phyloP scores from a whole-genome alignment of 106 monocot genomes.

The Alisma plantagoaquatica region DNA sequence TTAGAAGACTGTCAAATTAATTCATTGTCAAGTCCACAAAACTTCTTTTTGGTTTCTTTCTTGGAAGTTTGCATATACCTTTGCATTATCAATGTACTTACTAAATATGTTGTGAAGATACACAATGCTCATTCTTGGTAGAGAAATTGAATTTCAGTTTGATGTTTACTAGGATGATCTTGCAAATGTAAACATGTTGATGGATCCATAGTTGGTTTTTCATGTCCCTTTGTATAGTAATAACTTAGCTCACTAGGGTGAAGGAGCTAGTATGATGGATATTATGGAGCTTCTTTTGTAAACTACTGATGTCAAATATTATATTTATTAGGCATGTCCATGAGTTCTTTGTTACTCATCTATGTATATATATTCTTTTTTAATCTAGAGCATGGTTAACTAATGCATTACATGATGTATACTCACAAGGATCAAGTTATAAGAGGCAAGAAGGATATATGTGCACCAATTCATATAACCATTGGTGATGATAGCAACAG shows the following conservation, averaged over 20 bases:
- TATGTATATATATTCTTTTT: too few relatives aligned
- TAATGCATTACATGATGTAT: too few relatives aligned
- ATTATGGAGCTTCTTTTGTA: slow-evolving; percentile 72
- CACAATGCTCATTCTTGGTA: too few relatives aligned
- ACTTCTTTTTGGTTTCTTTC: too few relatives aligned
- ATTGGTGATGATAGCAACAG: slow-evolving; percentile 96
- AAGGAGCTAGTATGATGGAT: slow-evolving; percentile 81
- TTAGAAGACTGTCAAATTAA: too few relatives aligned
- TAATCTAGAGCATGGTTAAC: too few relatives aligned
- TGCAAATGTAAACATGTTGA: slow-evolving; percentile 60
- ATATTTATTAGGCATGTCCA: slow-evolving; percentile 85
- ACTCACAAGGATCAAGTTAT: slow-evolving; percentile 44
- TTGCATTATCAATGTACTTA: too few relatives aligned
- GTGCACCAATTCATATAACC: slow-evolving; percentile 80
- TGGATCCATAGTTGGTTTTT: slow-evolving; percentile 75
- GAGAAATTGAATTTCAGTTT: background rate
- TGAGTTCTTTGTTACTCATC: slow-evolving; percentile 59
- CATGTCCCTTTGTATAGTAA: slow-evolving; percentile 98
- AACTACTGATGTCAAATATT: slow-evolving; percentile 66
- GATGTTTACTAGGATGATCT: slow-evolving; percentile 52
- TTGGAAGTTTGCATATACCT: too few relatives aligned
- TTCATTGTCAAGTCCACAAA: too few relatives aligned
- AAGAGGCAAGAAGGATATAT: slow-evolving; percentile 27
- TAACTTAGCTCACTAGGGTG: slow-evolving; percentile 90
- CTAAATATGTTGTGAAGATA: too few relatives aligned